A percentile compares a stretch with the other conserved stretches of the same genome.
Evolutionary conservation across 805 yeast genomes (phyloP).

Genomic region (Pichia ethanolica): DNA sequence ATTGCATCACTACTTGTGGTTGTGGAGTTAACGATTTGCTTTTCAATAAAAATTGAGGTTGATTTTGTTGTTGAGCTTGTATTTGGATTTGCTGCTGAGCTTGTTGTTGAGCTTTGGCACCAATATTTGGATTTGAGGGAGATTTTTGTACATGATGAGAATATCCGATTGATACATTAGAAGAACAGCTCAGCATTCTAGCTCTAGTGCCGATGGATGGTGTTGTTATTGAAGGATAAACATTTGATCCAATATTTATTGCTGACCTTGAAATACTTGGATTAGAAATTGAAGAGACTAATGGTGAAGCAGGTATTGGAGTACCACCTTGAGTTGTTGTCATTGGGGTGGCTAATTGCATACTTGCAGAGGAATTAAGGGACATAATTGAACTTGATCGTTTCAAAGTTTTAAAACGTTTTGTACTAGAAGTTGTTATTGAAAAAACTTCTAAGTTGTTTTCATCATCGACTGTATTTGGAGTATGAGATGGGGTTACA

Average conservation of each 20-base stretch:
- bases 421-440: constrained; percentile 21
- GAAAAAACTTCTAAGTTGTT: constrained; percentile 18
- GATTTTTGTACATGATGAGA: constrained; percentile 1
- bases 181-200: constrained; percentile 5
- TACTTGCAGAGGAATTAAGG: constrained; percentile 17
- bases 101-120: neutral
- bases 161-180: neutral
- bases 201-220: neutral
- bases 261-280: neutral
- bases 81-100: neutral
- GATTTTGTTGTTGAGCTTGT: neutral
- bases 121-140: neutral
- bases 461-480: constrained; percentile 1
- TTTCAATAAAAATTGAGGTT: neutral
- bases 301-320: constrained; percentile 1
- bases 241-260: neutral
- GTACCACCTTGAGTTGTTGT: neutral
- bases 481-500: neutral
- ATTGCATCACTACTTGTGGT: neutral
- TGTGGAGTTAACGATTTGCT: neutral
- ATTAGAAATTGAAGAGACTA: neutral
- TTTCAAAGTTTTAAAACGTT: constrained; percentile 21
- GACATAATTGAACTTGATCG: constrained; percentile 26
- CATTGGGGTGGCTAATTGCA: constrained; percentile 16
- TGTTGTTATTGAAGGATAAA: constrained; percentile 1